Evolutionary conservation across 2,329 filamentous ascomycete species (phyloP), one percentile per base, ranked within the genome.

Genomic region (Nemania bipapillata): DNA sequence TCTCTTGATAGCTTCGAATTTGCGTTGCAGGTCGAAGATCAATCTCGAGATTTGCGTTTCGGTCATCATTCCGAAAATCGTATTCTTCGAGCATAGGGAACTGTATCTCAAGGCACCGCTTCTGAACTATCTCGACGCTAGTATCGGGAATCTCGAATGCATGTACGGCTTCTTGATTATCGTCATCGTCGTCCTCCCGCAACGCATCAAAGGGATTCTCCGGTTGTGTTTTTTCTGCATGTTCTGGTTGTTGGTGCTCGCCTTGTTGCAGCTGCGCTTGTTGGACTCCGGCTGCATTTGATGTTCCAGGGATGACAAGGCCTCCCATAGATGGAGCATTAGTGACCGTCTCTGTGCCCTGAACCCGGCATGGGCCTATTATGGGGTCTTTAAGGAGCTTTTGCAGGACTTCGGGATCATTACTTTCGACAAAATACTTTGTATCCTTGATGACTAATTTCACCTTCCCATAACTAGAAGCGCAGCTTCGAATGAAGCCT

Each of bases 1-100:
- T 97, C 80, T 99, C 96, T 79, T 99, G 96, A 75, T 99, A 99
- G 32, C 88, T 90, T 78, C 95, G 90, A 78, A 98, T 98, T 76
- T 95, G 92, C 0, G 94, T 95, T 65, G 91, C 90, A 0, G 95
- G 94, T 74, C 92, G 92, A 56, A 98, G 84, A 79, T 98, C 95
- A 74, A 99, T 99, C 65, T 98, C 94, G 40, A 99, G 84, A 58
- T 93, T 97, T 0, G 95, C 89, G 76, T 98, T 99, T 74, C 89
- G 87, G 69, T 92, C 89, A 78, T 99, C 96, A 74, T 96, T 94
- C 66, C 94, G 88, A 80, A 98, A 99, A 79, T 99, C 96, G 80
- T 99, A 99, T 81, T 99, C 96, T 79, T 98, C 94, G 8, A 97
- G 87, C 8, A 97, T 91, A 2, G 96, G 96, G 70, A 93, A 91